Evolutionary conservation across 768 basidiomycete genomes (phyloP), one percentile per base, ranked within the genome.

Genomic region (Leccinum ochraceum): DNA sequence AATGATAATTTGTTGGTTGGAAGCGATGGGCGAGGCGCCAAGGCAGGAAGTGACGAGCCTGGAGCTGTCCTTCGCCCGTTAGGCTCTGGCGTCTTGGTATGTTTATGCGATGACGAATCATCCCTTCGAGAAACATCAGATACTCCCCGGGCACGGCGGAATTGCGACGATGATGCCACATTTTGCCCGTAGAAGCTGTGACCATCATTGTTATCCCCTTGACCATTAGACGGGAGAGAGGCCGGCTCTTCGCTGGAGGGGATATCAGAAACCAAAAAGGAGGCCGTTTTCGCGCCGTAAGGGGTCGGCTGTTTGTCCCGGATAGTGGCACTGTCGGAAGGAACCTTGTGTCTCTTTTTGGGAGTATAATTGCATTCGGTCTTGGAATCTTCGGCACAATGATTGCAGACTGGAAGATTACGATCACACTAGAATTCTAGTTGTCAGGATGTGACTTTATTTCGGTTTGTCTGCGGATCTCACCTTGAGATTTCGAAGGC

Each of bases 281-380:
- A 79, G 20, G 81, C 81, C 2, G 79, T 79, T 66, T 82, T 81
- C 11, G 80, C 73, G 17, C 74, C 74, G 60, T 82, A 81, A 16
- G 79, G 76, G 30, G 69, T 73, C 30, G 72, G 67, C 24, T 76
- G 75, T 57, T 75, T 73, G 60, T 80, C 78, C 37, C 72, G 70
- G 46, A 74, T 51, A 16, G 74, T 61, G 3, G 64, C 74, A 56
- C 80, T 76, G 58, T 82, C 83, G 26, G 75, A 69, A 17, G 79
- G 80, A 44, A 81, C 79, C 67, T 81, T 88, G 65, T 81, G 81
- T 58, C 86, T 76, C 65, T 87, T 88, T 75, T 89, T 89, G 9
- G 88, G 87, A 37, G 87, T 88, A 67, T 90, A 89, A 66, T 87
- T 87, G 72, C 87, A 89, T 53, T 84, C 82, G 42, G 79, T 80